Evolutionary conservation across 495 filamentous ascomycete genomes (phyloP).

Genomic region (Aspergillus nanangensis): DNA sequence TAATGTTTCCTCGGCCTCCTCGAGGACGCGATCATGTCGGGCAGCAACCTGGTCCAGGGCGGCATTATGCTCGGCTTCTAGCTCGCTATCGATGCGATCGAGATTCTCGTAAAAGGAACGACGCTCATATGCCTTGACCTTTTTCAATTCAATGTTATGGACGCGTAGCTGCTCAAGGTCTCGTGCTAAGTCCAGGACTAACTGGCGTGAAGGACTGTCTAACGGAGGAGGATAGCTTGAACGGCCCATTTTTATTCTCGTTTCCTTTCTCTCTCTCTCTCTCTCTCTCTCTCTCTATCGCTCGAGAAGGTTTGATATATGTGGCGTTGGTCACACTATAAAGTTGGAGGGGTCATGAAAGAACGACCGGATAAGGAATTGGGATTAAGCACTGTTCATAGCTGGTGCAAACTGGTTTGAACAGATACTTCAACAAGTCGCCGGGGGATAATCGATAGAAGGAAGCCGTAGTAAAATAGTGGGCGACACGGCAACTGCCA

Average conservation of each 20-base stretch:
- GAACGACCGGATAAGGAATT: too few species aligned
- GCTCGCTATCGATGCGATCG: slow-evolving; percentile 39
- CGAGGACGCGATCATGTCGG: slow-evolving; percentile 59
- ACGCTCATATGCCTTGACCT: slow-evolving; percentile 40
- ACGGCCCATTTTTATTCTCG: slow-evolving; percentile 17
- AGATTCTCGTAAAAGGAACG: slow-evolving; percentile 41
- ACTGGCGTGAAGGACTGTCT: slow-evolving; percentile 47
- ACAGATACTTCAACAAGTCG: too few species aligned
- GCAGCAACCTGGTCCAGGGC: slow-evolving; percentile 59
- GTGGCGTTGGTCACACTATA: too few species aligned
- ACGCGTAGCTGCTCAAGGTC: slow-evolving; percentile 35
- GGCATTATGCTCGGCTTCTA: slow-evolving; percentile 47
- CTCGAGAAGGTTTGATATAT: not conserved
- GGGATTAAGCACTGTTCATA: too few species aligned
- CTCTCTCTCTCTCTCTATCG: not conserved
- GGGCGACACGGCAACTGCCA: too few species aligned
- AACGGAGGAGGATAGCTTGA: slow-evolving; percentile 21
- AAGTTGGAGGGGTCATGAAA: too few species aligned
- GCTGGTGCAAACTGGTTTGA: too few species aligned
- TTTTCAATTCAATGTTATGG: slow-evolving; percentile 36
- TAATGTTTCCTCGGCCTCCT: slow-evolving; percentile 48
- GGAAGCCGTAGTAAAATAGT: too few species aligned
- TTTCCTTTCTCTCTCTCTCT: not conserved
- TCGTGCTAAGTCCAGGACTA: slow-evolving; percentile 42
- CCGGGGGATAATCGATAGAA: too few species aligned